Percentiles rank a stretch among this genome's conserved stretches.
These are phyloP conservation scores for Arthroderma uncinatum DNA, from an alignment of 2,329 filamentous ascomycete genomes.

Conservation along the genomic window DNA sequence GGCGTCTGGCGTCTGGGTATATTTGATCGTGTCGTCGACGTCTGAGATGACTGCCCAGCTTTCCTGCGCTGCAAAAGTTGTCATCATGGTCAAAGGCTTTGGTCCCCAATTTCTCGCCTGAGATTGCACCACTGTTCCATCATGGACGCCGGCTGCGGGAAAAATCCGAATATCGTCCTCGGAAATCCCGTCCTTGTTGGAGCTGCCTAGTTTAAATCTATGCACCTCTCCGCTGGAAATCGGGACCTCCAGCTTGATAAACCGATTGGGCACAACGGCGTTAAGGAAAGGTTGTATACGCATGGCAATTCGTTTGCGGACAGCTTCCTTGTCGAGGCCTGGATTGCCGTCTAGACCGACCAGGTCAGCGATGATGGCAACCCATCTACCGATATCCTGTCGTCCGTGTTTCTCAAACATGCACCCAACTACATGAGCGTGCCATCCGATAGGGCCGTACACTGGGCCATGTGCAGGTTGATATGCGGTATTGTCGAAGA, in stretches of 20 bases:
- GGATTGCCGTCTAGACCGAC: conserved; percentile 53
- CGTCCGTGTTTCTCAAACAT: conserved; percentile 66
- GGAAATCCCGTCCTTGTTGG: conserved; percentile 60
- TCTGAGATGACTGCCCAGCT: conserved; percentile 85
- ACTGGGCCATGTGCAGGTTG: conserved; percentile 26
- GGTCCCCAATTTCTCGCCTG: conserved; percentile 19
- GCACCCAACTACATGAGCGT: conserved; percentile 71
- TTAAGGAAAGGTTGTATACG: conserved; percentile 59
- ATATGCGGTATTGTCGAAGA: conserved; percentile 82
- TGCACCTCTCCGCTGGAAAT: conserved; percentile 36
- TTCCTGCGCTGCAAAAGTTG: conserved; percentile 60
- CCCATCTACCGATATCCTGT: conserved; percentile 54
- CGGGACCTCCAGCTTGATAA: conserved; percentile 53
- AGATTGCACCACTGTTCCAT: conserved; percentile 40
- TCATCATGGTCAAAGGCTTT: conserved; percentile 49
- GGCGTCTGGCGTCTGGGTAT: conserved; percentile 70
- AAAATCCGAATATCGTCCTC: conserved; percentile 47
- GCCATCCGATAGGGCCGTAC: conserved; percentile 45
- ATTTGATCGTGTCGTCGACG: conserved; percentile 90
- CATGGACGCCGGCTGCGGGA: conserved; percentile 28
- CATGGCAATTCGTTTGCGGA: conserved; percentile 53
- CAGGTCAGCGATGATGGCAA: conserved; percentile 58
- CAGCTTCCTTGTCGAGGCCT: conserved; percentile 42
- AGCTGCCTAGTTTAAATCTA: conserved; percentile 53
- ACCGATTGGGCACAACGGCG: conserved; percentile 58